A percentile compares a stretch with the other conserved stretches of the same genome.
These are phyloP conservation scores for Acanthochlamys bracteata DNA, from an alignment of 106 monocot genomes.

Conservation along the genomic window DNA sequence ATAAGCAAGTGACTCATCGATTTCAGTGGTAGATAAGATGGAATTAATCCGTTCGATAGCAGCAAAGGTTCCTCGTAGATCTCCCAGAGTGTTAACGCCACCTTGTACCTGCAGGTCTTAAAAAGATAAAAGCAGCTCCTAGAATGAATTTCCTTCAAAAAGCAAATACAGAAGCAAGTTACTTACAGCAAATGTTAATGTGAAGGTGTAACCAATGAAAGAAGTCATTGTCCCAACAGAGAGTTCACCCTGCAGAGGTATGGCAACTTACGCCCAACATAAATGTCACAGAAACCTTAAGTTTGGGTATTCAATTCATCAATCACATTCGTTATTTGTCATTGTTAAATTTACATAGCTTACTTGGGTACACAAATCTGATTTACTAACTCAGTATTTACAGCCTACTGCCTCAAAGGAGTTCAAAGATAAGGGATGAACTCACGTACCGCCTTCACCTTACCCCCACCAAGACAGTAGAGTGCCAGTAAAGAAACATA, in stretches of 20 bases:
- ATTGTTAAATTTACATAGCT: too few relatives aligned
- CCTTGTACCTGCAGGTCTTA: conserved; percentile 80
- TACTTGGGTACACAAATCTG: too few relatives aligned
- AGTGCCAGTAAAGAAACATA: conserved; percentile 87
- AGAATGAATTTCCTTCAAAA: not conserved
- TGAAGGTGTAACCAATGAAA: conserved; percentile 98
- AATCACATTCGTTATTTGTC: too few relatives aligned
- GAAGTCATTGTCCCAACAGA: conserved; percentile 92
- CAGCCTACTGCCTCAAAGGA: too few relatives aligned
- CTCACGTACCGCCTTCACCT: conserved; percentile 74
- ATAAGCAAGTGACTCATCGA: conserved; percentile 77
- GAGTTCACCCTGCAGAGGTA: conserved; percentile 73
- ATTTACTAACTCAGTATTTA: too few relatives aligned
- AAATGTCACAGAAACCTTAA: too few relatives aligned
- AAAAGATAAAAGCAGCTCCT: not conserved
- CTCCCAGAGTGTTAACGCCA: conserved; percentile 90
- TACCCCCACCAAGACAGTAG: conserved; percentile 92
- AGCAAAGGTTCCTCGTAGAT: conserved; percentile 78
- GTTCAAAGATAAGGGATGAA: not conserved
- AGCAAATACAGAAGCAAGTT: conserved; percentile 2
- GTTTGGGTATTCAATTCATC: too few relatives aligned
- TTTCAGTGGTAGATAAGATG: conserved; percentile 49
- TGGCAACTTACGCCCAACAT: too few relatives aligned
- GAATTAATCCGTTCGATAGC: conserved; percentile 86
- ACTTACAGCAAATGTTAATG: conserved; percentile 96